These are phyloP conservation scores for Chlorella sp. DNA, from an alignment of 139 green algal species.

Conservation along the genomic window DNA sequence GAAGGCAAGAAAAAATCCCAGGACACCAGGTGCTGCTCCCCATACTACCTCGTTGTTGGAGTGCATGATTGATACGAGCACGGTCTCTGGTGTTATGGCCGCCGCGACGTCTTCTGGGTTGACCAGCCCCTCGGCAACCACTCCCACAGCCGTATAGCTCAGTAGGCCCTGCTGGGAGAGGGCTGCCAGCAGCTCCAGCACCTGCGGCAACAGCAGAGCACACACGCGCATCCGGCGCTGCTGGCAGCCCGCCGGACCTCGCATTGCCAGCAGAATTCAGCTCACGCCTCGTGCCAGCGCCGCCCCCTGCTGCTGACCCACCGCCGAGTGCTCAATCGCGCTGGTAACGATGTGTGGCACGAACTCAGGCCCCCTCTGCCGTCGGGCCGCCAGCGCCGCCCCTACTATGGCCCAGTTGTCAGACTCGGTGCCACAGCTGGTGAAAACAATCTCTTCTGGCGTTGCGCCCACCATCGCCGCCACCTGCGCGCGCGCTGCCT, in stretches of 20 bases:
- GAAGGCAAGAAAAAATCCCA: neutral
- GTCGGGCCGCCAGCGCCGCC: constrained; percentile 31
- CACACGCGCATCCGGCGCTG: no score
- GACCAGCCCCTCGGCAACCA: constrained; percentile 63
- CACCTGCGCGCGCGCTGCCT: constrained; percentile 55
- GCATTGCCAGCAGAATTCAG: no score
- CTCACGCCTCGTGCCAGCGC: no score
- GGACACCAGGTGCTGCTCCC: neutral
- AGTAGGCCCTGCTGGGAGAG: constrained; percentile 38
- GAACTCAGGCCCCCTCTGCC: neutral
- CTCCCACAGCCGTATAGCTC: constrained; percentile 56
- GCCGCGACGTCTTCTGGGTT: constrained; percentile 42
- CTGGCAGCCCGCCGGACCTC: no score
- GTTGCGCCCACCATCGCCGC: constrained; percentile 48
- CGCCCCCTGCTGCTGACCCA: no score
- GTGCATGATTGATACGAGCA: constrained; percentile 84
- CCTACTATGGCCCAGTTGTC: constrained; percentile 63
- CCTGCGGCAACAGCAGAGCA: no score
- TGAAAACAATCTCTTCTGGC: constrained; percentile 56
- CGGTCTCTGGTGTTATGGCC: constrained; percentile 48
- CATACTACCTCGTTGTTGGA: constrained; percentile 73
- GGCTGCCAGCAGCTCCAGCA: neutral
- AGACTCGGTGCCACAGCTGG: constrained; percentile 52
- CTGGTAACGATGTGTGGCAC: constrained; percentile 68
- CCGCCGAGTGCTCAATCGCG: constrained; percentile 78